Conservation (phyloP, 768 basidiomycete genomes). For the Pisolithus microcarpus region DNA sequence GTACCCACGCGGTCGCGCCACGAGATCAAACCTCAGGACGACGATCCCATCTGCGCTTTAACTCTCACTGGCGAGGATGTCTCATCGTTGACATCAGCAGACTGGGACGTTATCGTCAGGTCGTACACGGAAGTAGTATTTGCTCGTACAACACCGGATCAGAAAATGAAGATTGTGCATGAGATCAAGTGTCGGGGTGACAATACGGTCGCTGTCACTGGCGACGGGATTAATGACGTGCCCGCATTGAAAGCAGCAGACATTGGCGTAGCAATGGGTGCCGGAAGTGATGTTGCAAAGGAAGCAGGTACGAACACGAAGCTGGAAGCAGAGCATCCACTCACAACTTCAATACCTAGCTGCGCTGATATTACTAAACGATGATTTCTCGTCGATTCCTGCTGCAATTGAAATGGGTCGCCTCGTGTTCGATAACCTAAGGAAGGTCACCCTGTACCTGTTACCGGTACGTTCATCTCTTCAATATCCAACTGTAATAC, state of each 20-base stretch:
- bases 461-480: conserved; percentile 29
- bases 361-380: conserved; percentile 47
- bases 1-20: conserved; percentile 7
- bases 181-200: conserved; percentile 41
- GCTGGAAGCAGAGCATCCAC: too few relatives aligned
- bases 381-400: conserved; percentile 52
- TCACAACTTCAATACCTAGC: conserved; percentile 8
- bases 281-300: conserved; percentile 44
- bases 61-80: conserved; percentile 42
- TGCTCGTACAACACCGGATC: conserved; percentile 49
- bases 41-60: conserved; percentile 33
- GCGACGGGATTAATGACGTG: conserved; percentile 52
- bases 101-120: conserved; percentile 36
- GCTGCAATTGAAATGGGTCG: conserved; percentile 50
- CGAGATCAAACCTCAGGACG: conserved; percentile 29
- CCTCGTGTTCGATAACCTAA: too few relatives aligned
- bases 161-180: conserved; percentile 54
- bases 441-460: conserved; percentile 27
- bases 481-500: neutral
- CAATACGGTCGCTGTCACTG: conserved; percentile 46
- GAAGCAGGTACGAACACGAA: conserved; percentile 28
- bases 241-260: conserved; percentile 47
- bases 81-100: conserved; percentile 24
- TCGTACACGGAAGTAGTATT: conserved; percentile 42
- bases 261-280: conserved; percentile 49